Evolutionary conservation across 768 basidiomycete genomes (phyloP).

Genomic region (Suillus variegatus): DNA sequence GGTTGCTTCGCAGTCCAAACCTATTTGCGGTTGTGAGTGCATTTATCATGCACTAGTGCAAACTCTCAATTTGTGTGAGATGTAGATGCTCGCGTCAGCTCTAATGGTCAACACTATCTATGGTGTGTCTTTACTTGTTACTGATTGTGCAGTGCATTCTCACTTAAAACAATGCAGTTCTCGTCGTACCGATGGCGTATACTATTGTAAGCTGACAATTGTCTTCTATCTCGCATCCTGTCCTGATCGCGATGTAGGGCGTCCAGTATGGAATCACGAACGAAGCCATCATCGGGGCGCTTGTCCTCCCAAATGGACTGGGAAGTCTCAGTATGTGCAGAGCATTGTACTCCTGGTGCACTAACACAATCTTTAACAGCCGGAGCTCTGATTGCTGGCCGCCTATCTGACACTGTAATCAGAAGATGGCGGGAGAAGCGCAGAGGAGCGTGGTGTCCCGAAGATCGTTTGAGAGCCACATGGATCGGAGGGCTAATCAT

Average conservation of each 20-base stretch:
- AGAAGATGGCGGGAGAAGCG: slow-evolving; percentile 45
- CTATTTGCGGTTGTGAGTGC: slow-evolving; percentile 52
- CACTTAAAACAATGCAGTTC: slow-evolving; percentile 24
- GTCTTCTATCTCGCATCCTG: background rate
- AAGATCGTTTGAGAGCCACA: slow-evolving; percentile 58
- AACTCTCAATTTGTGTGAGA: background rate
- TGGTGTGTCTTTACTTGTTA: background rate
- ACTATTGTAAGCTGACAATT: slow-evolving; percentile 48
- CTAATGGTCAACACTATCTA: background rate
- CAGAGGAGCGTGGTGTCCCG: slow-evolving; percentile 58
- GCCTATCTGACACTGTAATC: slow-evolving; percentile 53
- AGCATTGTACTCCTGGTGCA: background rate
- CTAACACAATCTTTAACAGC: slow-evolving; percentile 32
- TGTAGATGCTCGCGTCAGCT: background rate
- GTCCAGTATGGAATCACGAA: slow-evolving; percentile 55
- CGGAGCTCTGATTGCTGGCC: slow-evolving; percentile 57
- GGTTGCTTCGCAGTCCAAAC: slow-evolving; percentile 60
- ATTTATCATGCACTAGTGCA: background rate
- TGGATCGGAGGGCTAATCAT: slow-evolving; percentile 42
- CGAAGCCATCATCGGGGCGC: slow-evolving; percentile 57
- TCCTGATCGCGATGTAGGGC: slow-evolving; percentile 38
- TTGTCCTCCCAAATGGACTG: slow-evolving; percentile 57
- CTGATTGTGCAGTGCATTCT: slow-evolving; percentile 25
- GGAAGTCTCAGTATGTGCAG: slow-evolving; percentile 54
- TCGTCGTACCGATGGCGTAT: slow-evolving; percentile 57